Evolutionary conservation across 2,329 filamentous ascomycete genomes (phyloP), one percentile per base, ranked within the genome.

Genomic region (Chalaropsis ovoidea): DNA sequence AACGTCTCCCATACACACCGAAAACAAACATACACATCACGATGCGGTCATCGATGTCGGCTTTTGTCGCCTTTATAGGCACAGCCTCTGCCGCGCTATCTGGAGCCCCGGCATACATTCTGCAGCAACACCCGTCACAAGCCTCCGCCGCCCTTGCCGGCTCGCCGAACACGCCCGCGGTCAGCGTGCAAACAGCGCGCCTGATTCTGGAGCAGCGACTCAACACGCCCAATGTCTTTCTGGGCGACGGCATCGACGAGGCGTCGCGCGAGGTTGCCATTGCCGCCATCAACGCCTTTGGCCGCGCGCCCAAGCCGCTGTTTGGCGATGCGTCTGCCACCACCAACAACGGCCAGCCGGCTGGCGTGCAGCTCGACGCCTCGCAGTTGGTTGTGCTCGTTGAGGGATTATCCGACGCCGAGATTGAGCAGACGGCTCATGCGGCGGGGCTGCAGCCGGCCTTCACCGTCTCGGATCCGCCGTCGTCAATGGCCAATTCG

Each of bases 321-420:
- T 67, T 67, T 35, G 63, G 66, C 43, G 63, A 60, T 1, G 13
- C 42, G 1, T n/a, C 22, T 42, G 24, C 3, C 24, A n/a, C 8
- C 31, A 13, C 45, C 39, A 56, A 56, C 19, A 24, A 22, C 1
- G 42, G 45, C 27, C 49, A 62, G 13, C 42, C 43, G 43, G 41
- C 19, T 0, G 42, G 45, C 27, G 11, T 65, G 7, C 61, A 35
- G 43, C 22, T 61, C 8, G 65, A 67, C 17, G 24, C 62, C 2
- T 62, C 63, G 63, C 84, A 89, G 73, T 77, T 88, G 47, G 74
- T 88, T 31, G 75, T 87, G 63, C 73, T 84, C 69, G 75, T 87
- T 62, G 80, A 86, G 71, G 82, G 85, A 70, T 76, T 81, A 74
- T 79, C 77, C 19, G 70, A 75, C 17, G 71, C 77, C 52, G 78